Evolutionary conservation across 192 early-diverging fungal genomes (phyloP), one percentile per base, ranked within the genome.

Genomic region (Dispira simplex): DNA sequence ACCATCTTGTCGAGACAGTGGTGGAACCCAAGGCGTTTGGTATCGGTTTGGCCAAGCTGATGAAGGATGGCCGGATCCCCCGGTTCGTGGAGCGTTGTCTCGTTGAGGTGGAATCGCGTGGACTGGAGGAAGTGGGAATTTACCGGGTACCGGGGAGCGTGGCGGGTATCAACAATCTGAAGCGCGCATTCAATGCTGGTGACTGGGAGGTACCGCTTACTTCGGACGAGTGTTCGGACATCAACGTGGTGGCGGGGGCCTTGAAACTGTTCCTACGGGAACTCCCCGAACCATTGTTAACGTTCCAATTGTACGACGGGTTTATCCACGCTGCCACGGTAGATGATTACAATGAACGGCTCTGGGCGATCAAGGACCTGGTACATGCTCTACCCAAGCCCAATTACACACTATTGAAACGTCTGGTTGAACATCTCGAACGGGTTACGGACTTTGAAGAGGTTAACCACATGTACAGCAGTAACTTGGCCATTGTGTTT

Each of bases 401-500:
- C 16, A 87, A 87, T 68, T 89, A 87, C 52, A 64, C 73, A 2
- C 73, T 89, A 52, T 68, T 89, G 32, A 86, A 85, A 68, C 72
- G 85, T 26, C 66, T 87, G 46, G 76, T 85, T 11, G 87, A 89
- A 65, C 87, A 89, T 60, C 68, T 89, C 55, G 85, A 85, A 64
- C 75, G 77, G 47, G 83, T 89, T 6, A 89, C 87, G 3, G 87
- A 89, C 64, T 87, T 77, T 44, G 84, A 87, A 65, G 79, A 79
- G 43, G 75, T 82, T 49, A 97, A 92, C 68, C 86, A 90, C 64
- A 97, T 97, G 94, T 86, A 86, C 64, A 82, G 85, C 10, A 81
- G 79, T 26, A 97, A 97, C 64, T 79, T 97, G 55, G 85, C 90
- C 0, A 92, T 97, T 68, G 88, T 97, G n/a, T 97, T 93, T 86